Conservation (phyloP, 495 filamentous ascomycete genomes). For the Neurospora cerealis region DNA sequence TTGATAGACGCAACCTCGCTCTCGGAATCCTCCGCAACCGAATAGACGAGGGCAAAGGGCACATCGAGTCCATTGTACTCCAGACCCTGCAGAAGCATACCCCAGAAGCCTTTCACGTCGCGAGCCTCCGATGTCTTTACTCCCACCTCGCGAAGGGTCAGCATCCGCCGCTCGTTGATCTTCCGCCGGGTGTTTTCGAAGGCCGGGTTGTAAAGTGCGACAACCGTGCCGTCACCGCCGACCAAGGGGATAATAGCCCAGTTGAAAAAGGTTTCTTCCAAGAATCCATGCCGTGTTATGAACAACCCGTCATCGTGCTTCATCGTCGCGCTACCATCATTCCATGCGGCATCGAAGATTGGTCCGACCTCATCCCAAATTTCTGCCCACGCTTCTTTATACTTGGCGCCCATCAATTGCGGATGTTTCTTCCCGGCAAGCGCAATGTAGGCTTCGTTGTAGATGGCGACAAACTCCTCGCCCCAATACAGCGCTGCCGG, state of each 20-base stretch:
- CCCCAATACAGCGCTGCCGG: constrained; percentile 69
- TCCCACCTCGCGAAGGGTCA: constrained; percentile 59
- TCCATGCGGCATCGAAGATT: constrained; percentile 46
- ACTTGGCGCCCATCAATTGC: constrained; percentile 54
- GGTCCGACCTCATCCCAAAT: constrained; percentile 55
- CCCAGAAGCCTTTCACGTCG: constrained; percentile 55
- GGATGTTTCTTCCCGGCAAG: constrained; percentile 64
- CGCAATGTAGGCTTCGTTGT: constrained; percentile 62
- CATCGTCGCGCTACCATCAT: constrained; percentile 58
- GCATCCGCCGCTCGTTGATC: constrained; percentile 55
- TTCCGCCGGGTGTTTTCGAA: constrained; percentile 60
- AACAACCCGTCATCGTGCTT: constrained; percentile 65
- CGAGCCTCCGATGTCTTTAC: constrained; percentile 56
- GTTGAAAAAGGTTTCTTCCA: constrained; percentile 62
- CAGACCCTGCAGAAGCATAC: constrained; percentile 43
- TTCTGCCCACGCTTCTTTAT: constrained; percentile 53
- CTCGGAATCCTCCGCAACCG: constrained; percentile 47
- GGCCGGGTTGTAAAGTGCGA: constrained; percentile 59
- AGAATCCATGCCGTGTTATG: constrained; percentile 45
- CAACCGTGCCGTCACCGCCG: constrained; percentile 48
- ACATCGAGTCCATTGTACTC: constrained; percentile 53
- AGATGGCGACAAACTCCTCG: constrained; percentile 52
- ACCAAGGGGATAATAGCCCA: constrained; percentile 60
- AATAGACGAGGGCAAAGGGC: constrained; percentile 57
- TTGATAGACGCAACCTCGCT: constrained; percentile 53